These are phyloP conservation scores for Alternaria sp. DNA, from an alignment of 2,329 filamentous ascomycete species.

Conservation along the genomic window DNA sequence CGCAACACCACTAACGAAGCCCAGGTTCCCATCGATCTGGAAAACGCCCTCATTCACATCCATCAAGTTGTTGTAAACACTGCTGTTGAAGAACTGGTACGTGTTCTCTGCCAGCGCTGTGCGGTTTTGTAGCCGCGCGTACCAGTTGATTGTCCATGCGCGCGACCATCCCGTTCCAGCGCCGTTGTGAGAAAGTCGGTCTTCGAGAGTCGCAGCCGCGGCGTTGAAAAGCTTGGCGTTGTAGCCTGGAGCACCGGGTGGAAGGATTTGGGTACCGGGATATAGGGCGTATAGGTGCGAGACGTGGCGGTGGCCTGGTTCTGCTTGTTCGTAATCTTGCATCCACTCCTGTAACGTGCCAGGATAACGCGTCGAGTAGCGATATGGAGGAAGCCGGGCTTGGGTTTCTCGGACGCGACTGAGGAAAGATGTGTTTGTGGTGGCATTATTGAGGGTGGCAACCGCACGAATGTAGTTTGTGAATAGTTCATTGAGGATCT, in stretches of 20 bases:
- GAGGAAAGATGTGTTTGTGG: not conserved
- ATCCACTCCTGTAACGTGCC: conserved; percentile 43
- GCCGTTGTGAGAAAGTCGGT: conserved; percentile 33
- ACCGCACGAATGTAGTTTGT: conserved; percentile 35
- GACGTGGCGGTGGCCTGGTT: conserved; percentile 61
- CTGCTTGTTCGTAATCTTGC: conserved; percentile 50
- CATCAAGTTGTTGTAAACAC: conserved; percentile 18
- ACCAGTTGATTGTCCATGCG: conserved; percentile 61
- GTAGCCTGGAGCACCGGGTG: conserved; percentile 36
- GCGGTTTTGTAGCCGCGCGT: conserved; percentile 54
- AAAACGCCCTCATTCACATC: conserved; percentile 16
- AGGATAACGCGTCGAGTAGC: conserved; percentile 31
- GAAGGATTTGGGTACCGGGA: conserved; percentile 55
- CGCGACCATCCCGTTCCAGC: conserved; percentile 63
- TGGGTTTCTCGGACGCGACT: conserved; percentile 12
- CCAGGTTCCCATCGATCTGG: conserved; percentile 58
- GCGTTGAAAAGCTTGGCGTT: conserved; percentile 38
- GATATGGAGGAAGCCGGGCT: conserved; percentile 19
- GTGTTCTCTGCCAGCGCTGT: conserved; percentile 48
- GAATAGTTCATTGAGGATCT: conserved; percentile 54
- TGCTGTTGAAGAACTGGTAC: conserved; percentile 28
- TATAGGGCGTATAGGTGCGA: conserved; percentile 61
- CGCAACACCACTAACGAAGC: conserved; percentile 57
- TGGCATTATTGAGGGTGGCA: not conserved
- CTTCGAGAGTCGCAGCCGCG: conserved; percentile 41